phyloP scores from a whole-genome alignment of 805 yeast species.

The Candida methanosorbosa region DNA sequence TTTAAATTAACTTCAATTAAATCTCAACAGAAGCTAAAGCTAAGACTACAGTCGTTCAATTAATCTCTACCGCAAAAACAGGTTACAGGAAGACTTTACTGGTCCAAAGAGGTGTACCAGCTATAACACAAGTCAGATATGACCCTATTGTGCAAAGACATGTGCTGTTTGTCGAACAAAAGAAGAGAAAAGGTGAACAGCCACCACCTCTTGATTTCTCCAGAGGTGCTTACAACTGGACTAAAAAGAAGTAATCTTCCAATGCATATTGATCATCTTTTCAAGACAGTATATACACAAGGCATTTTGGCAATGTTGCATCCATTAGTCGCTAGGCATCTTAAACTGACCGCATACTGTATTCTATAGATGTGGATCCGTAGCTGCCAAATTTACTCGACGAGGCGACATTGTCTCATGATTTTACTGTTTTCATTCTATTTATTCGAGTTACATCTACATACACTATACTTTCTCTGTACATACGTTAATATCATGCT shows the following conservation, averaged over 20 bases:
- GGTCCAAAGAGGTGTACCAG: slow-evolving; percentile 74
- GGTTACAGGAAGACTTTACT: slow-evolving; percentile 78
- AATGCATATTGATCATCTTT: too few species aligned
- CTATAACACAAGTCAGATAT: slow-evolving; percentile 73
- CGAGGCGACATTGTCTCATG: too few species aligned
- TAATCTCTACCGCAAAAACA: slow-evolving; percentile 84
- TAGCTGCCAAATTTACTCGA: too few species aligned
- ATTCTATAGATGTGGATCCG: too few species aligned
- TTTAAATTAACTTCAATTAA: neutral
- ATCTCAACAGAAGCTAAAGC: slow-evolving; percentile 49
- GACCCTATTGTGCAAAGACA: slow-evolving; percentile 87
- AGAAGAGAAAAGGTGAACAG: slow-evolving; percentile 68
- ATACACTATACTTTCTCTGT: too few species aligned
- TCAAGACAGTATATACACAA: too few species aligned
- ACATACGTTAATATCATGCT: too few species aligned
- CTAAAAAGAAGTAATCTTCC: slow-evolving; percentile 22
- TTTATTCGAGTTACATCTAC: too few species aligned
- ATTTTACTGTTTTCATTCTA: too few species aligned
- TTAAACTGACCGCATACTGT: too few species aligned
- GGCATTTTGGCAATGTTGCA: too few species aligned
- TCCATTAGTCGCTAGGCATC: too few species aligned
- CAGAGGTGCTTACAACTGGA: slow-evolving; percentile 31
- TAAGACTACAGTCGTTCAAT: slow-evolving; percentile 73
- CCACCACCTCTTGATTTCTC: slow-evolving; percentile 39
- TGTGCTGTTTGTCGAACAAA: slow-evolving; percentile 81